phyloP scores from a whole-genome alignment of 2,329 filamentous ascomycete species.

The Myriosclerotinia curreyana region DNA sequence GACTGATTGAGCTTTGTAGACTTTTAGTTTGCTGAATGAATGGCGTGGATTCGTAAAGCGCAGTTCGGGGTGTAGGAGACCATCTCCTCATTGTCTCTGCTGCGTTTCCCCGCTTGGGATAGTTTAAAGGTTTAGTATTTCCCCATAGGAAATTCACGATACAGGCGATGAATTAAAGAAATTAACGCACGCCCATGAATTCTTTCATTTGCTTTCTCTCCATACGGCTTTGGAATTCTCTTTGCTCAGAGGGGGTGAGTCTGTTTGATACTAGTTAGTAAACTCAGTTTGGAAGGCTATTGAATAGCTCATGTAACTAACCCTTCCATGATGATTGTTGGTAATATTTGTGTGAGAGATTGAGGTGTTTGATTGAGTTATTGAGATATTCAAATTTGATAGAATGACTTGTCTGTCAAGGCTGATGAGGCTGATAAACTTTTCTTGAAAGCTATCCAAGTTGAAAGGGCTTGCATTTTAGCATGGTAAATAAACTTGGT shows the following conservation, averaged over 20 bases:
- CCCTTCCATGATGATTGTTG: constrained; percentile 35
- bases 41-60: not conserved
- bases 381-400: not conserved
- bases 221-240: constrained; percentile 90
- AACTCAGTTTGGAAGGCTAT: not conserved
- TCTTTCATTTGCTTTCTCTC: constrained; percentile 99
- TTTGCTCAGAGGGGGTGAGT: constrained; percentile 64
- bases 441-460: constrained; percentile 17
- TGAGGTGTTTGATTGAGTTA: constrained; percentile 4
- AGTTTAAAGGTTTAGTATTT: not conserved
- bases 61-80: not conserved
- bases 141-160: no score
- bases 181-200: constrained; percentile 81
- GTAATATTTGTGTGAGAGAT: not conserved
- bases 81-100: not conserved
- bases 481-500: constrained; percentile 8
- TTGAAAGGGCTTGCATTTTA: constrained; percentile 15
- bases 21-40: not conserved
- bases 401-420: constrained; percentile 14
- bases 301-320: constrained; percentile 24
- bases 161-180: not conserved
- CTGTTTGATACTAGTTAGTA: constrained; percentile 30
- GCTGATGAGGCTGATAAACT: constrained; percentile 23
- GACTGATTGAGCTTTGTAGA: not conserved
- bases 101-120: not conserved